Conservation (phyloP, 73 alveolate genomes). For the Urostyla sp. region DNA sequence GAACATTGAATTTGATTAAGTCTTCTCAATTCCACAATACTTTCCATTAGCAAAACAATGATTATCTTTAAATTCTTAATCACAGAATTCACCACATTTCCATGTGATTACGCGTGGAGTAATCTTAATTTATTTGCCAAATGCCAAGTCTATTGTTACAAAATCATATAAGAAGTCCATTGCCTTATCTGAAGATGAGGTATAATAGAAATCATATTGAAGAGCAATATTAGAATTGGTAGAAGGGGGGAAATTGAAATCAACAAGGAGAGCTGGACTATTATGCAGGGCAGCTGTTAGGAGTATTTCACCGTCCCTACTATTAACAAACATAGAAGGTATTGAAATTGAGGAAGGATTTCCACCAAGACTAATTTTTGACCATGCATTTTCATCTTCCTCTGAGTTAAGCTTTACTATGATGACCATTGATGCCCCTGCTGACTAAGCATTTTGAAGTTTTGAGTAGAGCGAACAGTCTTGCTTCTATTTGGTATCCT, state of each 20-base stretch:
- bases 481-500: conserved; percentile 72
- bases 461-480: conserved; percentile 82
- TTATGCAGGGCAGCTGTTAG: neutral
- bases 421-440: conserved; percentile 76
- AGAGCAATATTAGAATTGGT: conserved; percentile 62
- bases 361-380: conserved; percentile 87
- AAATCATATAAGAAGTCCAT: conserved; percentile 59
- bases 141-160: conserved; percentile 13
- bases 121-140: conserved; percentile 37
- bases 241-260: no score
- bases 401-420: conserved; percentile 65
- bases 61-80: neutral
- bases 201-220: conserved; percentile 64
- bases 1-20: neutral
- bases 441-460: conserved; percentile 80
- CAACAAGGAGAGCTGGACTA: no score
- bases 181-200: conserved; percentile 66
- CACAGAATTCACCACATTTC: conserved; percentile 59
- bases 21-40: conserved; percentile 57
- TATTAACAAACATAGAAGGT: conserved; percentile 77
- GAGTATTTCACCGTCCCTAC: conserved; percentile 68
- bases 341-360: conserved; percentile 83
- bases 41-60: conserved; percentile 63
- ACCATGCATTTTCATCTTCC: conserved; percentile 59
- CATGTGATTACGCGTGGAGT: conserved; percentile 56